Evolutionary conservation across 2,329 filamentous ascomycete species (phyloP), one percentile per base, ranked within the genome.

Genomic region (Xylaria sp.): DNA sequence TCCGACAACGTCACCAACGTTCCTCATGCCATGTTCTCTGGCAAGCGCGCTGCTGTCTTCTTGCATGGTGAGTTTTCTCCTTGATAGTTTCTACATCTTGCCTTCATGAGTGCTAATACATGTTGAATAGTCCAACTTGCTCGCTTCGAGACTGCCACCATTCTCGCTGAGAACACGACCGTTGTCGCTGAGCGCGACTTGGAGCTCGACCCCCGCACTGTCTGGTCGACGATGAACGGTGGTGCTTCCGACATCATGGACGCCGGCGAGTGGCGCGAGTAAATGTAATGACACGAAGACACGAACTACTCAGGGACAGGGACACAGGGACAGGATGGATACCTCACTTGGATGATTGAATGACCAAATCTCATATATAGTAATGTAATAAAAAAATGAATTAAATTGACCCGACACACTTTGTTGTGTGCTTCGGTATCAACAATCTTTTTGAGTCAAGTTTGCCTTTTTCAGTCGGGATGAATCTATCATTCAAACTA

Each of bases 1-100:
- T 79, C 78, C 37, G 83, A 86, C 56, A 79, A 80, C n/a, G 74
- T 76, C 7, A 85, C 83, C 2, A 87, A 86, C 63, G 79, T 86
- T 0, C 83, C 83, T 0, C 83, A 86, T 62, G 84, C 84, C 0
- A 77, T 87, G 66, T 86, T 76, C 66, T 80, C 74, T 10, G 84
- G 83, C 2, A 87, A 87, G 76, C 71, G 78, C 35, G 75, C 83
- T 0, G 83, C 81, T 4, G 83, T 87, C 0, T 83, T 73, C 53
- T 60, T 84, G 3, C 84, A 87, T 63, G 76, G 82, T 84, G 67
- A 74, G 80, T 73, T 42, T 42, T 9, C 2, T 42, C 37, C 37
- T 13, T 42, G 3, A 30, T 4, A 4, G 23, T 13, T 42, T 42
- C 37, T 42, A 9, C 9, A 9, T 42, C 37, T 2, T 42, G 37